Evolutionary conservation across 139 green algal genomes (phyloP), one percentile per base, ranked within the genome.

Genomic region (Deuterostichococcus epilithicus): DNA sequence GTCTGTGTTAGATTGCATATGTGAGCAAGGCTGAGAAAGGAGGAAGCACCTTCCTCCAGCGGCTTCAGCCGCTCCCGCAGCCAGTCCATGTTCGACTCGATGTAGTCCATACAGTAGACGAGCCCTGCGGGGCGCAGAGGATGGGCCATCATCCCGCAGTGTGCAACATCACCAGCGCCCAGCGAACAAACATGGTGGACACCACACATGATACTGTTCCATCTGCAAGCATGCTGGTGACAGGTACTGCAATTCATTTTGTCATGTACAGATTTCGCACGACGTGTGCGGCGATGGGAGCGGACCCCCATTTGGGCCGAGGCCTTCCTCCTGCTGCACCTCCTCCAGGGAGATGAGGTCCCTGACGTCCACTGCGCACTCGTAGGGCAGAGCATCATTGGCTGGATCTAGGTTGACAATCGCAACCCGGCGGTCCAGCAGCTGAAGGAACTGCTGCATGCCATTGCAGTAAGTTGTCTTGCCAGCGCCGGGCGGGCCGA

Each of bases 391-490:
- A 8, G 68, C 38, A 67, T 98, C 94, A 75, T 96, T 97, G 6
- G 92, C 94, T 60, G 94, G 93, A 76, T 98, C 94, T 32, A 98
- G 70, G 81, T 98, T 98, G 20, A 98, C 78, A 5, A 96, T 74
- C 1, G 86, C 86, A 1, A 77, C 68, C 30, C 47, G 85, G 13
- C 89, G 81, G 0, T 87, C 85, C 1, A 80, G 65, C 0, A 78
- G 60, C 52, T 63, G 72, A 42, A 96, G 67, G 73, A 90, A 96
- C 69, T 96, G 93, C 60, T 89, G 81, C 87, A 97, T 88, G 68
- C 92, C 93, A 80, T 91, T 83, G 83, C 91, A 96, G 82, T 94
- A 98, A 0, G 94, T 97, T 34, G 92, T 97, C 84, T 98, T 99
- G 58, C 95, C 95, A 69, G 89, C 94, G 72, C 95, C 95, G 2